Evolutionary conservation across 2,329 filamentous ascomycete genomes (phyloP).

Genomic region (Botryotinia globosa): DNA sequence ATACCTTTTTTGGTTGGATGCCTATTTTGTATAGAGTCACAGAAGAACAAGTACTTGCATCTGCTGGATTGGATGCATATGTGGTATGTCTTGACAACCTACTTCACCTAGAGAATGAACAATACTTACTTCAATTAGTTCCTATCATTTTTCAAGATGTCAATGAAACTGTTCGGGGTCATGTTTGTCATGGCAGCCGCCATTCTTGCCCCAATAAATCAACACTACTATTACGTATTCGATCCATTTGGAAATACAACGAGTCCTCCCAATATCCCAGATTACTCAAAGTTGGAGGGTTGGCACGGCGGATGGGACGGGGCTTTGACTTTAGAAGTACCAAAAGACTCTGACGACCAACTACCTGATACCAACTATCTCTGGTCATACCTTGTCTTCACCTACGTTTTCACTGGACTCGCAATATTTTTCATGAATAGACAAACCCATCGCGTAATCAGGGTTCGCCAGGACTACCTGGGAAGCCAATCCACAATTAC

Average conservation of each 20-base stretch:
- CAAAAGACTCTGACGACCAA: conserved; percentile 20
- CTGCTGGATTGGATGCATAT: conserved; percentile 90
- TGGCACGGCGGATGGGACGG: conserved; percentile 16
- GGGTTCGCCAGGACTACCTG: conserved; percentile 83
- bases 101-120: background rate
- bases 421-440: conserved; percentile 79
- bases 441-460: conserved; percentile 82
- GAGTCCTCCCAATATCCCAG: conserved; percentile 36
- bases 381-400: conserved; percentile 93
- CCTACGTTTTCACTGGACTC: conserved; percentile 83
- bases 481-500: conserved; percentile 94
- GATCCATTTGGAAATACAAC: conserved; percentile 24
- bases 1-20: conserved; percentile 91
- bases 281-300: conserved; percentile 13
- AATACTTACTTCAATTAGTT: conserved; percentile 52
- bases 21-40: conserved; percentile 78
- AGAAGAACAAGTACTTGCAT: conserved; percentile 84
- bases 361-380: conserved; percentile 53
- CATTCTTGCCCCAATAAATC: conserved; percentile 84
- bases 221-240: conserved; percentile 51
- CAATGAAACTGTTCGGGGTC: conserved; percentile 74
- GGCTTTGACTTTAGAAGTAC: background rate
- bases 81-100: conserved; percentile 56
- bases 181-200: conserved; percentile 78
- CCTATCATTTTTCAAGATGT: conserved; percentile 92